Conservation (phyloP, 495 filamentous ascomycete species). For the Paragyromitra xinjiangensis region DNA sequence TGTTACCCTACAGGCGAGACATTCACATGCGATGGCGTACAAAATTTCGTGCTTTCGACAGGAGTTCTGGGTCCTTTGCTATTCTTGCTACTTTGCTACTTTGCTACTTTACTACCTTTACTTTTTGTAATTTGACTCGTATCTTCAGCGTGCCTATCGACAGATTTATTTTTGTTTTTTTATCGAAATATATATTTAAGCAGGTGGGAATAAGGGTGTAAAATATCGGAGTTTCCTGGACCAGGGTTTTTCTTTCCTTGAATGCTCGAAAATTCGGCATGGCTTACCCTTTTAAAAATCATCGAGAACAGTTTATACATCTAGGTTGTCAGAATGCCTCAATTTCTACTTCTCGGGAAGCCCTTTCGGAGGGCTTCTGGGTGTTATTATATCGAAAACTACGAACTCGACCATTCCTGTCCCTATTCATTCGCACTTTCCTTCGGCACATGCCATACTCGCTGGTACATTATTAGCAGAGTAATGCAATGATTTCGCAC, state of each 20-base stretch:
- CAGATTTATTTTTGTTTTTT: constrained; percentile 7
- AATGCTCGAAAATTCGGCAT: not conserved
- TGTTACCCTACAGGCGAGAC: not conserved
- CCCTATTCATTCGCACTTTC: not conserved
- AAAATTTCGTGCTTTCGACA: not conserved
- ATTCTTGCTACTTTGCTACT: constrained; percentile 4
- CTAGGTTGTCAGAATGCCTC: not conserved
- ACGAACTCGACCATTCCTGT: not conserved
- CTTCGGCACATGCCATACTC: not conserved
- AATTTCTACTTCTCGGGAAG: not conserved
- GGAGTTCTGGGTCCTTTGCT: constrained; percentile 20
- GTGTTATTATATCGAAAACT: not conserved
- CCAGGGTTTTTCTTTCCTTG: not conserved
- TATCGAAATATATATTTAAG: constrained; percentile 10
- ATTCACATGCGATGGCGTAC: not conserved
- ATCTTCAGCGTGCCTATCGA: not conserved
- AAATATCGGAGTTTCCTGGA: not conserved
- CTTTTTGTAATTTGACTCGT: constrained; percentile 21
- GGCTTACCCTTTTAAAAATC: not conserved
- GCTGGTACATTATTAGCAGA: not conserved
- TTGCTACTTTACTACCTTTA: not conserved
- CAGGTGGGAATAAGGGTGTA: constrained; percentile 3
- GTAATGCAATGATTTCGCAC: no score
- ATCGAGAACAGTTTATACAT: not conserved
- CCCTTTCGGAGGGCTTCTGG: not conserved